These are phyloP conservation scores for Aegilops tauschii DNA, from an alignment of 176 grass and related monocot genomes.

Conservation along the genomic window DNA sequence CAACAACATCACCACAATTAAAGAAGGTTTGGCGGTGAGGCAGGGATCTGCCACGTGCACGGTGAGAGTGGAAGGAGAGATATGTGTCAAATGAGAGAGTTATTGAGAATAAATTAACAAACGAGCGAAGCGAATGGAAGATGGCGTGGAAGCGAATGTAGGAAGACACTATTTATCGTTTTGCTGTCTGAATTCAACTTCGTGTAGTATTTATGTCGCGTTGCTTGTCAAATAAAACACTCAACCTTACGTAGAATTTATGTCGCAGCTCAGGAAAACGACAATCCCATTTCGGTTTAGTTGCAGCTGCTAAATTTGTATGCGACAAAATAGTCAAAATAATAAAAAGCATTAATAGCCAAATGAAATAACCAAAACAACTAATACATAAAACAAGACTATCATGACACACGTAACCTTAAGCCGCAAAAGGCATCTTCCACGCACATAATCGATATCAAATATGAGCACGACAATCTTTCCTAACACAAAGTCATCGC, in stretches of 20 bases:
- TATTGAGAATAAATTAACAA: not conserved
- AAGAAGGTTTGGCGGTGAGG: not conserved
- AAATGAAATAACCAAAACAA: not conserved
- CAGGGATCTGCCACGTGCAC: not conserved
- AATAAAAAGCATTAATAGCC: not conserved
- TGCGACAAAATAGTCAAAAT: not conserved
- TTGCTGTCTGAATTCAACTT: not conserved
- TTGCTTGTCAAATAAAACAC: not conserved
- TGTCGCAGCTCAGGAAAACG: not conserved
- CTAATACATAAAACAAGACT: not conserved
- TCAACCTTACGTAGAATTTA: not conserved
- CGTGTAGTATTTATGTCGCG: not conserved
- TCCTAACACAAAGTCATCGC: not conserved
- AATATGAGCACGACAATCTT: not conserved
- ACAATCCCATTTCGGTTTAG: not conserved
- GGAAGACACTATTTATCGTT: not conserved
- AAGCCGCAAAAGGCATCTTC: not conserved
- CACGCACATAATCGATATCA: not conserved
- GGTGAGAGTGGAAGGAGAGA: not conserved
- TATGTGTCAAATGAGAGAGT: not conserved
- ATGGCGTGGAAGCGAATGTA: not conserved
- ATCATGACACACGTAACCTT: not conserved
- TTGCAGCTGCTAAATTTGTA: not conserved
- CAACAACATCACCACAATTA: not conserved
- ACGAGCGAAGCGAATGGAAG: not conserved